phyloP scores from a whole-genome alignment of 2,329 filamentous ascomycete genomes.

The Tolypocladium guangdongense region DNA sequence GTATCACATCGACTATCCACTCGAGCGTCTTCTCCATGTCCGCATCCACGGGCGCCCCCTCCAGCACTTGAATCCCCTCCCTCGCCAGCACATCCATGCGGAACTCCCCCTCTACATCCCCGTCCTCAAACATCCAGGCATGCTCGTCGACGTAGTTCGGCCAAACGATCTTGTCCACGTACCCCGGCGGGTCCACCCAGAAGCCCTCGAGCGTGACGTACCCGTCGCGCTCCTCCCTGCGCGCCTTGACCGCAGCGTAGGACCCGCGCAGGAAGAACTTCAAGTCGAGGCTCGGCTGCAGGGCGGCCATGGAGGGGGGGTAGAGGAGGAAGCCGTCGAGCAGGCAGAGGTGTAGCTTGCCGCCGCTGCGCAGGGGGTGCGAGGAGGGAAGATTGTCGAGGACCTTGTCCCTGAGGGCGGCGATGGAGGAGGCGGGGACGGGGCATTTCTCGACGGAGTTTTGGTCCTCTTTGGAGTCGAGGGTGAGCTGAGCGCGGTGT shows the following conservation, averaged over 20 bases:
- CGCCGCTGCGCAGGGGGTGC: conserved; percentile 20
- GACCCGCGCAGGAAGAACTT: conserved; percentile 68
- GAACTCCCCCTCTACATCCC: conserved; percentile 51
- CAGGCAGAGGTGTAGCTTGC: conserved; percentile 47
- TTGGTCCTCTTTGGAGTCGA: conserved; percentile 41
- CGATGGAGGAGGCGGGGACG: conserved; percentile 35
- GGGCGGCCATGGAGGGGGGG: conserved; percentile 40
- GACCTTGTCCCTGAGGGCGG: conserved; percentile 34
- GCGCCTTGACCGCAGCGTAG: conserved; percentile 49
- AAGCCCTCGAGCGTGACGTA: conserved; percentile 83
- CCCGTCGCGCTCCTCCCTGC: conserved; percentile 58
- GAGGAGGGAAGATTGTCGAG: conserved; percentile 32
- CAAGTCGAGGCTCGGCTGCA: conserved; percentile 56
- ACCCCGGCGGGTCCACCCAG: conserved; percentile 89
- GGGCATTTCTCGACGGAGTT: conserved; percentile 49
- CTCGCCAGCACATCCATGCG: conserved; percentile 32
- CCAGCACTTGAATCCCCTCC: conserved; percentile 38
- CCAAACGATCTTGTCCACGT: conserved; percentile 93
- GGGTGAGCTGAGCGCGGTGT: conserved; percentile 11
- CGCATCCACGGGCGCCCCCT: conserved; percentile 33
- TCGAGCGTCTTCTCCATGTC: conserved; percentile 51
- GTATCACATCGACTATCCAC: conserved; percentile 58
- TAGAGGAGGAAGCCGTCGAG: conserved; percentile 87
- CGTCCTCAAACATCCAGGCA: conserved; percentile 63
- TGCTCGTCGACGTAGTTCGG: conserved; percentile 83